Conservation (phyloP, 768 basidiomycete genomes). For the Leucocoprinus sp. region DNA sequence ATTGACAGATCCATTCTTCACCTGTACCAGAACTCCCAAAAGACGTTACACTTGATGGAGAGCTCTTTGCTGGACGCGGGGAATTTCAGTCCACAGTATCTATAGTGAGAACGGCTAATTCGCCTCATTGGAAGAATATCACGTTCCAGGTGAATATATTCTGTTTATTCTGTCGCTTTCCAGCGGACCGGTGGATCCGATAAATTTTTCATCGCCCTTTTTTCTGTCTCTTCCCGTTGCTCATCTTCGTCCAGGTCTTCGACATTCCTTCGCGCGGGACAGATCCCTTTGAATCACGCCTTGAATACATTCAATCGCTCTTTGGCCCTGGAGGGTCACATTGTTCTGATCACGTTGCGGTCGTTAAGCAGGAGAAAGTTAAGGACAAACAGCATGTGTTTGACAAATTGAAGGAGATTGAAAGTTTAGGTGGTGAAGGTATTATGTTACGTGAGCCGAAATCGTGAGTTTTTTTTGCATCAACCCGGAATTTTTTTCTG, state of each 20-base stretch:
- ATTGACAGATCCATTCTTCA: constrained; percentile 1
- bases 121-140: constrained; percentile 35
- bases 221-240: not conserved
- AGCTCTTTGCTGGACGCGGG: constrained; percentile 50
- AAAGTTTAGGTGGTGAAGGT: constrained; percentile 48
- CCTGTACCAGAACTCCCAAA: constrained; percentile 38
- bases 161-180: too few species aligned
- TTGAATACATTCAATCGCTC: constrained; percentile 32
- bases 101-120: constrained; percentile 52
- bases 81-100: constrained; percentile 52
- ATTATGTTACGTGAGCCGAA: constrained; percentile 47
- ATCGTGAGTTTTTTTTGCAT: too few species aligned
- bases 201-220: too few species aligned
- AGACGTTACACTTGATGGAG: constrained; percentile 49
- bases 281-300: constrained; percentile 43
- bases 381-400: constrained; percentile 42
- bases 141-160: too few species aligned
- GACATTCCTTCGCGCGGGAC: constrained; percentile 43
- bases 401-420: constrained; percentile 44
- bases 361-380: constrained; percentile 42
- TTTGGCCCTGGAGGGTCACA: constrained; percentile 41
- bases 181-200: too few species aligned
- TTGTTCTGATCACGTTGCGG: constrained; percentile 30
- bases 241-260: constrained; percentile 33
- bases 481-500: too few species aligned